phyloP scores from a whole-genome alignment of 2,329 filamentous ascomycete genomes.

The Botrytis elliptica region DNA sequence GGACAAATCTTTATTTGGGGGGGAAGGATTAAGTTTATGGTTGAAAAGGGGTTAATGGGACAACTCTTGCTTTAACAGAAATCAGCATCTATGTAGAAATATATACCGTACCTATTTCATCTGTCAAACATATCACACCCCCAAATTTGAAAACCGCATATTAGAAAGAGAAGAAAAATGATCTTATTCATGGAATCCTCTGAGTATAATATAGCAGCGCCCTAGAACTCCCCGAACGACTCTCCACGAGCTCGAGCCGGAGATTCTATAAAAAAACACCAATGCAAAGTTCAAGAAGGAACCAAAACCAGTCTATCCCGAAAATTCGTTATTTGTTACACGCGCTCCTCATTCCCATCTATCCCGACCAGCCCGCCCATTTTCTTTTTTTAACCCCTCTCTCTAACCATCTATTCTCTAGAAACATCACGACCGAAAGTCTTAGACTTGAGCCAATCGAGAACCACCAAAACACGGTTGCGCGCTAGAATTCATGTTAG shows the following conservation, averaged over 20 bases:
- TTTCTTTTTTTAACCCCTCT: not conserved
- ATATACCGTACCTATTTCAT: not conserved
- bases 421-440: constrained; percentile 94
- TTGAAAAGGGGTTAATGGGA: not conserved
- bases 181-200: not conserved
- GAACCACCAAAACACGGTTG: constrained; percentile 86
- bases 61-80: not conserved
- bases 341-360: constrained; percentile 19
- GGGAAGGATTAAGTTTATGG: not conserved
- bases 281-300: not conserved
- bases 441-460: constrained; percentile 98
- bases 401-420: constrained; percentile 60
- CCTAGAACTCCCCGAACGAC: constrained; percentile 14
- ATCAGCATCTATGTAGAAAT: not conserved
- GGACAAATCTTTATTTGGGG: not conserved
- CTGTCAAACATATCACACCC: not conserved
- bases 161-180: not conserved
- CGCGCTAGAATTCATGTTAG: constrained; percentile 58
- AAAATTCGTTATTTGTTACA: constrained; percentile 20
- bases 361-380: constrained; percentile 11
- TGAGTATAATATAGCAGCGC: not conserved
- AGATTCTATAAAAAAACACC: constrained; percentile 28
- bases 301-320: constrained; percentile 18
- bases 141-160: not conserved
- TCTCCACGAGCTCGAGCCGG: constrained; percentile 13